Conservation (phyloP, 768 basidiomycete species). For the Harrya chromipes region DNA sequence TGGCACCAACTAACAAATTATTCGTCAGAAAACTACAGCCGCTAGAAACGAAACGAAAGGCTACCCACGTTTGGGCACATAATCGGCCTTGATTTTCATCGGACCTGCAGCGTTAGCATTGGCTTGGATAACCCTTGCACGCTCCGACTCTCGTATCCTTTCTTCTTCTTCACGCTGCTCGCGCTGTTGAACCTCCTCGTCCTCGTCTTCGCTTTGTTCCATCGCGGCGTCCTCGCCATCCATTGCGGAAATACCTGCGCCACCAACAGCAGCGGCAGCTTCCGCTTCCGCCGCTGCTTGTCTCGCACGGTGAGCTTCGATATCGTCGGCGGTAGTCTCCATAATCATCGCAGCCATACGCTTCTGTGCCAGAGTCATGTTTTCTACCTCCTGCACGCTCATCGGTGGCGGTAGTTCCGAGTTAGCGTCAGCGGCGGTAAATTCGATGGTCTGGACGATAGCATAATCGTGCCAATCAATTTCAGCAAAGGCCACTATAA, state of each 20-base stretch:
- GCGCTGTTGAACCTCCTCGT: slow-evolving; percentile 58
- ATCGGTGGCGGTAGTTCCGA: slow-evolving; percentile 96
- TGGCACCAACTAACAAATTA: slow-evolving; percentile 55
- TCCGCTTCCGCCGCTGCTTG: slow-evolving; percentile 86
- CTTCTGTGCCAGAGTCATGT: slow-evolving; percentile 96
- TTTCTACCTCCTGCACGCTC: slow-evolving; percentile 91
- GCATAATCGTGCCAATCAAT: slow-evolving; percentile 99
- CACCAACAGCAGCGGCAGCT: slow-evolving; percentile 75
- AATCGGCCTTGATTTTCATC: slow-evolving; percentile 95
- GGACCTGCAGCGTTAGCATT: slow-evolving; percentile 73
- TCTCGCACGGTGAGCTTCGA: slow-evolving; percentile 75
- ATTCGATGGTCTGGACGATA: slow-evolving; percentile 97
- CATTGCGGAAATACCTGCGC: slow-evolving; percentile 42
- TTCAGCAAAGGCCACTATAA: slow-evolving; percentile 83
- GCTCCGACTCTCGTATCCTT: slow-evolving; percentile 64
- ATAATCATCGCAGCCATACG: slow-evolving; percentile 98
- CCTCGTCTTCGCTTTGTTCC: slow-evolving; percentile 86
- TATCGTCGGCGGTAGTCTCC: slow-evolving; percentile 88
- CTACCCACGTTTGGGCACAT: slow-evolving; percentile 87
- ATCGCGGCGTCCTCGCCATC: slow-evolving; percentile 60
- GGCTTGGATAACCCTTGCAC: slow-evolving; percentile 78
- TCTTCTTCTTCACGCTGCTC: slow-evolving; percentile 68
- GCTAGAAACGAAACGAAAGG: background rate
- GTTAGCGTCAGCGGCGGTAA: slow-evolving; percentile 87
- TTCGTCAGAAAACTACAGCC: slow-evolving; percentile 6